phyloP scores from a whole-genome alignment of 192 early-diverging fungal species.

The Borealophlyctis nickersoniae region DNA sequence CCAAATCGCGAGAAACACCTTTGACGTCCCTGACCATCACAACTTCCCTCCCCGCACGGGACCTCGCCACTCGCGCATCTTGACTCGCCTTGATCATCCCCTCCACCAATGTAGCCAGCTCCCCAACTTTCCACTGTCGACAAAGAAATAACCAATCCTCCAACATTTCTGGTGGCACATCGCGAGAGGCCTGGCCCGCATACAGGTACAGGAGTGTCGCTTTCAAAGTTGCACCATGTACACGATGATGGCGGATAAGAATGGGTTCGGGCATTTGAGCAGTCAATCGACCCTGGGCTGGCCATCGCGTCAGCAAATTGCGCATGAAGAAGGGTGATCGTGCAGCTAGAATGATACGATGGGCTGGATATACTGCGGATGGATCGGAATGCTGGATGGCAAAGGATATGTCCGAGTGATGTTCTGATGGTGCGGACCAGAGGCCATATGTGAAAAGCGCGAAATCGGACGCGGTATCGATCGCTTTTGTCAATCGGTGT shows the following conservation, averaged over 20 bases:
- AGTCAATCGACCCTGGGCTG: too few species aligned
- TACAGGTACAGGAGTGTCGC: constrained; percentile 41
- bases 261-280: too few species aligned
- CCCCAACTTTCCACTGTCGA: constrained; percentile 20
- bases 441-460: constrained; percentile 30
- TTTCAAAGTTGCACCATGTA: constrained; percentile 35
- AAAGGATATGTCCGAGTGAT: constrained; percentile 14
- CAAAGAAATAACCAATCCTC: constrained; percentile 31
- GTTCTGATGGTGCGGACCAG: not conserved
- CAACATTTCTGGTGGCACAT: constrained; percentile 8
- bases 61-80: constrained; percentile 2
- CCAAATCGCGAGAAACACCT: constrained; percentile 28
- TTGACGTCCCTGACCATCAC: constrained; percentile 13
- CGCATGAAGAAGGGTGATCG: constrained; percentile 35
- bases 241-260: constrained; percentile 18
- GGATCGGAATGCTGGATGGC: not conserved
- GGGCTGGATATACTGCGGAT: constrained; percentile 25
- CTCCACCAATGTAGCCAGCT: constrained; percentile 18
- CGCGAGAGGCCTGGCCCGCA: constrained; percentile 31
- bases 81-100: not conserved
- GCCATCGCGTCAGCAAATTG: constrained; percentile 31
- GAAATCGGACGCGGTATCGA: constrained; percentile 36
- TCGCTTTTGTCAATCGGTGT: constrained; percentile 47
- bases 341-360: constrained; percentile 41
- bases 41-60: not conserved